Evolutionary conservation across 441 rosid species (phyloP), one percentile per base, ranked within the genome.

Genomic region (Sinapis alba): DNA sequence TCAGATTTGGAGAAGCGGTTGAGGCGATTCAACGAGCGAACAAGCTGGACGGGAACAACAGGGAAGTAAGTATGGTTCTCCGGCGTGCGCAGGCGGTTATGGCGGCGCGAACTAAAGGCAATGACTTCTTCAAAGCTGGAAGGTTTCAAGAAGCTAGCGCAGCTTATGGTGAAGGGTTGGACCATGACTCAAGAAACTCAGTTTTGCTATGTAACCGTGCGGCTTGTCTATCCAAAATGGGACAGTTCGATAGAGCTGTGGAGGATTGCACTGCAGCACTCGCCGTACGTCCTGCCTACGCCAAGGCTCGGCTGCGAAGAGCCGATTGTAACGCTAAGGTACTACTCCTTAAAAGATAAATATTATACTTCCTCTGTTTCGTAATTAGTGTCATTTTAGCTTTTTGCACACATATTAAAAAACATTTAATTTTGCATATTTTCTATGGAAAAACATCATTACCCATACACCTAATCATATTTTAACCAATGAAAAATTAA

Each of bases 171-270:
- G 92, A 89, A 61, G 99, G 99, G 20, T 86, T 95, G 1, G 88
- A 88, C 53, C 84, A 84, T 12, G 99, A 95, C 23, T 89, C 90
- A 0, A 76, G 79, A 79, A 95, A 92, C 87, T 92, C 99, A 0
- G 85, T 95, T 8, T 77, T 95, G 84, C 47, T 92, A 30, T 88
- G 96, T 80, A 95, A 95, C 74, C 82, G 97, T 69, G 98, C 99
- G 0, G 89, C 98, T 12, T 88, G 93, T 45, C 80, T 84, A 0
- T 81, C 83, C 20, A 95, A 91, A 68, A 83, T 90, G 5, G 83
- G 94, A 2, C 90, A 86, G 41, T 82, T 56, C 26, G 91, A 91
- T 54, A 86, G 86, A 63, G 98, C 95, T 0, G 34, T 90, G 0
- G 94, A 91, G 69, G 97, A 92, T 54, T 89, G 92, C 76, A 84